Percentiles rank a stretch among this genome's conserved stretches.
Conservation (phyloP, 257 asterid genomes). For the Solanum sejunctum region DNA sequence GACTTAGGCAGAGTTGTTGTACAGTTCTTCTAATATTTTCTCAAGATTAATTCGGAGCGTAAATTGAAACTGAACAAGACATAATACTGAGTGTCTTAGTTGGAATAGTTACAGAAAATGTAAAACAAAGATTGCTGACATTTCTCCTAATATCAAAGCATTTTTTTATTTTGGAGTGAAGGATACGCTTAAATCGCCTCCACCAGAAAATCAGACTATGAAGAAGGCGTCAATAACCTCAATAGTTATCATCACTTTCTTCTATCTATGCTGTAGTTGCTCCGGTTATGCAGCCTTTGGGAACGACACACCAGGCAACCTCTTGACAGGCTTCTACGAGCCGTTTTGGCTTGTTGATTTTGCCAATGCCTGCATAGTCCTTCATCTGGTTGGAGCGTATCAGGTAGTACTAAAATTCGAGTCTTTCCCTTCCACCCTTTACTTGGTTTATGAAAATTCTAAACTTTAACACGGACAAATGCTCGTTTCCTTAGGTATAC, state of each 20-base stretch:
- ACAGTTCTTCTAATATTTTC: background rate
- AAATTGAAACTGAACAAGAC: background rate
- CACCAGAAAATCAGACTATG: constrained; percentile 55
- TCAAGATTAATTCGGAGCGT: background rate
- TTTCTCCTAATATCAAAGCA: background rate
- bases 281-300: constrained; percentile 78
- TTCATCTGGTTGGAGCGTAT: constrained; percentile 56
- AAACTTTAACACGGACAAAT: background rate
- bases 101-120: background rate
- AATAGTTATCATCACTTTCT: constrained; percentile 28
- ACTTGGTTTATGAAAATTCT: background rate
- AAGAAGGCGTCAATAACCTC: constrained; percentile 42
- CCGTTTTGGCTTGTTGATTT: constrained; percentile 66
- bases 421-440: background rate
- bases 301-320: constrained; percentile 46
- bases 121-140: background rate
- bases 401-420: constrained; percentile 19
- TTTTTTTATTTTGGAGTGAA: background rate
- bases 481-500: constrained; percentile 30
- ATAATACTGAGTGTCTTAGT: background rate
- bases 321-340: constrained; percentile 67
- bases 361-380: constrained; percentile 52
- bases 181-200: constrained; percentile 69
- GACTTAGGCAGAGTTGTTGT: background rate
- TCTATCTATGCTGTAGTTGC: constrained; percentile 50